Evolutionary conservation across 1,284 basidiomycete genomes (phyloP), one percentile per base, ranked within the genome.

Genomic region (Austroboletus niveus): DNA sequence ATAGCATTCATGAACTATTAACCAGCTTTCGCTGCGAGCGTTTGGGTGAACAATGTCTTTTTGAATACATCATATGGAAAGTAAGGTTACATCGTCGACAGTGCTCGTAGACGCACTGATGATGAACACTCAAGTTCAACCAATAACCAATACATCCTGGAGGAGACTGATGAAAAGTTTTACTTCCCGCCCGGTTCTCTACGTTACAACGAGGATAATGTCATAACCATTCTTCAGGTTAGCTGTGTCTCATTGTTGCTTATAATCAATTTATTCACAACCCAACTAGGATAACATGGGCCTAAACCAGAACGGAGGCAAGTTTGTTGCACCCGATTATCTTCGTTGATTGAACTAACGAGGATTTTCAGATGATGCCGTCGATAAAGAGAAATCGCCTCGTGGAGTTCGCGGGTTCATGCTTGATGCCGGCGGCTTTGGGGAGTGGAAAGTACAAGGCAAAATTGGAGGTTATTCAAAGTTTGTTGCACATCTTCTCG

Each of bases 381-480:
- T 63, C 39, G 67, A 72, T 38, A 53, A 64, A 46, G 64, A 73
- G 49, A 91, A 88, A 68, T 82, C 85, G 7, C 85, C 89, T 34
- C 84, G 90, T 20, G 90, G 89, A 1, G 77, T 92, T 46, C 79
- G 85, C n/a, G 89, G 87, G 17, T 91, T 86, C 73, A 61, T 76
- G 57, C 75, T 92, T 11, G 75, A 81, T 50, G 66, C 68, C 8
- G 85, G 85, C 15, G 72, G 71, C 17, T 87, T 89, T 61, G 73
- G 74, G 2, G 71, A 75, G 8, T 93, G 91, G 90, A 89, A 80
- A 57, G 87, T 92, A 1, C 88, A 91, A 69, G 90, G 90, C 36
- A 92, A 92, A 65, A 60, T 85, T 6, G 87, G 87, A 17, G 89
- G 90, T 12, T 92, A 92, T 65, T 80, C 71, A 1, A 70, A 72